Base-by-base conservation (phyloP, 108 stramenopile genomes). In the Aurantiochytrium sp. region DNA sequence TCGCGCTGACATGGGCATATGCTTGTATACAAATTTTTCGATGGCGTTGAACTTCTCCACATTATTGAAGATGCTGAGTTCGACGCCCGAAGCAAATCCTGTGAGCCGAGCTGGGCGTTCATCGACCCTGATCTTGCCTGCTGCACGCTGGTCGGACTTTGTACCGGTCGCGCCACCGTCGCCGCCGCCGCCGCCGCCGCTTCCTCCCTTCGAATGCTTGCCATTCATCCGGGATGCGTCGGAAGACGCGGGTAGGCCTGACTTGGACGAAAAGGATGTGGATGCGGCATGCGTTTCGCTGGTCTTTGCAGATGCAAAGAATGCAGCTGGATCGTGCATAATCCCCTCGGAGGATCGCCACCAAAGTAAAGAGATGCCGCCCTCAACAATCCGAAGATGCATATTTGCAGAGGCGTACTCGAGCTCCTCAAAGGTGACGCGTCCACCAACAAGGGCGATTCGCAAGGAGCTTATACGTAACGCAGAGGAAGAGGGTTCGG, bases 371-470 rank as follows among this genome's bases (percentile, higher is more conserved):
- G 49, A 53, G 25, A 83, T 28, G 45, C 76, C 76, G 51, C 76
- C 76, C 51, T 83, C 76, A n/a, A 83, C 76, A 23, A 83, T 83
- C 12, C 76, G 76, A 12, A 83, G 76, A 35, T 83, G 76, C 19
- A 83, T 8, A 83, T 83, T 83, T 83, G 76, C 76, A 53, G 76
- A 83, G n/a, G 76, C 76, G 51, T 83, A 83, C 49, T 83, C 76
- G 25, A 83, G 76, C 45, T 83, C 76, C 51, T 83, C 76, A 53
- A 83, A 83, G 76, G 76, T 83, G 28, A 83, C 10, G 45, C 51
- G 45, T 12, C 76, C 76, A 23, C 76, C 76, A 4, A 53, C 12
- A 18, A 83, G 76, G 1, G 76, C 76, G 28, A 83, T 83, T 10
- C 76, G 76, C 10, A 83, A 16, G 12, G 76, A 83, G 5, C 76